These are phyloP conservation scores for Plasmopara halstedii DNA, from an alignment of 352 stramenopile genomes.

Conservation along the genomic window DNA sequence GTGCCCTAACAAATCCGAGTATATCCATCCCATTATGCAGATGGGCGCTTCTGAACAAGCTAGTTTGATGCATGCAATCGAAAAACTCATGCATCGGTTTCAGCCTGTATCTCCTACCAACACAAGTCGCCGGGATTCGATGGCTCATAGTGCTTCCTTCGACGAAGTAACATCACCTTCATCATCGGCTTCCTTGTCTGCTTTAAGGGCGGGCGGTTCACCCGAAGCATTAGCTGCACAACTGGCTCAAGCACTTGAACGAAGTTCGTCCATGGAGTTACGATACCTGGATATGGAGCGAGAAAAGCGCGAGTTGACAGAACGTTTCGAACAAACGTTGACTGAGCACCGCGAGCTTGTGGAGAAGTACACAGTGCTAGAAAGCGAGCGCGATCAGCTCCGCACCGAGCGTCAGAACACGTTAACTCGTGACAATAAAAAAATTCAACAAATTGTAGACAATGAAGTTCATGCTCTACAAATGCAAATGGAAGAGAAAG, in stretches of 20 bases:
- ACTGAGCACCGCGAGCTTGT: constrained; percentile 40
- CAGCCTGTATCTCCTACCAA: constrained; percentile 46
- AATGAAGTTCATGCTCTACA: constrained; percentile 69
- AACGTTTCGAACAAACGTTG: constrained; percentile 55
- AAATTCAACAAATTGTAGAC: constrained; percentile 83
- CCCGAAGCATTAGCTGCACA: constrained; percentile 42
- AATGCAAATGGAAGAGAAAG: constrained; percentile 72
- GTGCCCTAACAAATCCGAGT: constrained; percentile 69
- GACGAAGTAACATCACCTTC: constrained; percentile 40
- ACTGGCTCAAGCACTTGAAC: constrained; percentile 58
- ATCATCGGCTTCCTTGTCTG: constrained; percentile 21
- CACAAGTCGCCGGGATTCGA: constrained; percentile 19
- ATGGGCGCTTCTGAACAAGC: constrained; percentile 71
- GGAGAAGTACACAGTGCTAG: constrained; percentile 37
- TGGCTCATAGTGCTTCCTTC: constrained; percentile 37
- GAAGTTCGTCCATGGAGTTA: constrained; percentile 62
- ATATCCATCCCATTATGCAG: constrained; percentile 81
- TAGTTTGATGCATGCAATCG: constrained; percentile 80
- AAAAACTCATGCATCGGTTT: constrained; percentile 77
- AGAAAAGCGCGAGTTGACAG: constrained; percentile 66
- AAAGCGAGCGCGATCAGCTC: constrained; percentile 66
- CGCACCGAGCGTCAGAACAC: constrained; percentile 63
- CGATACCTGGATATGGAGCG: constrained; percentile 67
- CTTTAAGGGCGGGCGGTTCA: constrained; percentile 27
- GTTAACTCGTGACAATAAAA: constrained; percentile 78